Percentiles rank a stretch among this genome's conserved stretches.
These are phyloP conservation scores for Potentilla sterilis DNA, from an alignment of 306 rosid genomes.

Conservation along the genomic window DNA sequence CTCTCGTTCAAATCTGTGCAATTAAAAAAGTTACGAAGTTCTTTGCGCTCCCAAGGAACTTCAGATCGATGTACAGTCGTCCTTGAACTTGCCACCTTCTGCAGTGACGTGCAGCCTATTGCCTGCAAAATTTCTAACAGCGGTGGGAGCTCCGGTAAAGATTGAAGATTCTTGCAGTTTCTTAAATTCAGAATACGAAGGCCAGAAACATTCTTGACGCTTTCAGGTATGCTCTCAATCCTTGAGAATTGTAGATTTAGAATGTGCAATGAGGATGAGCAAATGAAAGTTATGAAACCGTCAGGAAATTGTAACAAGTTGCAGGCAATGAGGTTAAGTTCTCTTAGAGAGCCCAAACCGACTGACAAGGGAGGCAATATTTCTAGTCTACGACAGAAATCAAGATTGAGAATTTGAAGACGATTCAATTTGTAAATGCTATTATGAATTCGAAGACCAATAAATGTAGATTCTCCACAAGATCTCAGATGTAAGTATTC, in stretches of 20 bases:
- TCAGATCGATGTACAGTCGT: not conserved
- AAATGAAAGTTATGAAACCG: not conserved
- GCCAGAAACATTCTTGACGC: slow-evolving; percentile 19
- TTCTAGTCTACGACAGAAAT: not conserved
- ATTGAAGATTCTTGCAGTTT: slow-evolving; percentile 10
- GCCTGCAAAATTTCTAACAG: slow-evolving; percentile 14
- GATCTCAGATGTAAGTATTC: no score
- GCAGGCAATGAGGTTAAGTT: not conserved
- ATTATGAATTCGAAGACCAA: not conserved
- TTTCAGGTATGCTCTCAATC: slow-evolving; percentile 19
- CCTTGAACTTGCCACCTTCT: slow-evolving; percentile 1
- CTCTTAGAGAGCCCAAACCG: not conserved
- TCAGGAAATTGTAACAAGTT: not conserved
- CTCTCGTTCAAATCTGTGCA: not conserved
- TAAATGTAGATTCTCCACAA: no score
- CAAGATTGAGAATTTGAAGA: not conserved
- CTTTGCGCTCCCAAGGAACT: not conserved
- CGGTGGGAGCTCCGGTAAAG: slow-evolving; percentile 34
- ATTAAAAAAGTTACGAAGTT: no score
- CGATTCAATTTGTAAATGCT: not conserved
- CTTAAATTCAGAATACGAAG: not conserved
- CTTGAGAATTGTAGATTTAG: slow-evolving; percentile 15
- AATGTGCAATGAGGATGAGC: not conserved
- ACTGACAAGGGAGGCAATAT: not conserved
- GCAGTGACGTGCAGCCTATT: slow-evolving; percentile 22